Evolutionary conservation across 2,329 filamentous ascomycete species (phyloP).

Genomic region (Lecanicillium sp.): DNA sequence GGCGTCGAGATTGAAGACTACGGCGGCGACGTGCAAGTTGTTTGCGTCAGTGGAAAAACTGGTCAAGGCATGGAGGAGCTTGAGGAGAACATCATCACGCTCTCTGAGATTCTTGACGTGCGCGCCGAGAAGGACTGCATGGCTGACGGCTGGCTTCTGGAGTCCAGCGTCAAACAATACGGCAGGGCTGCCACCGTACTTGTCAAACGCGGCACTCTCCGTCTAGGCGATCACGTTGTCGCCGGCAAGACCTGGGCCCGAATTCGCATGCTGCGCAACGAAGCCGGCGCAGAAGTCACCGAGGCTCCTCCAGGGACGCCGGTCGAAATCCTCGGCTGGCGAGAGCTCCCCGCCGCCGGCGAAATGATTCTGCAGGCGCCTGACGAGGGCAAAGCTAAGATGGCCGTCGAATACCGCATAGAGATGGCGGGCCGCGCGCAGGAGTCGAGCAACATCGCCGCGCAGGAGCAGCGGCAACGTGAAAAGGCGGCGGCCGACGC

Average conservation of each 20-base stretch:
- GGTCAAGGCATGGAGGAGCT: conserved; percentile 85
- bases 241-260: conserved; percentile 85
- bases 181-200: conserved; percentile 86
- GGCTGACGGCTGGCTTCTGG: conserved; percentile 90
- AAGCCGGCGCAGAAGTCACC: conserved; percentile 65
- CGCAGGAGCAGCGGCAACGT: conserved; percentile 57
- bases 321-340: conserved; percentile 93
- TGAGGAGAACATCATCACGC: conserved; percentile 80
- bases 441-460: conserved; percentile 75
- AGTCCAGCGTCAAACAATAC: conserved; percentile 78
- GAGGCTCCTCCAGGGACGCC: conserved; percentile 83
- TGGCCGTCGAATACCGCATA: conserved; percentile 68
- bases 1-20: conserved; percentile 91
- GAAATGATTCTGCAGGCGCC: conserved; percentile 80
- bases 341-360: conserved; percentile 72
- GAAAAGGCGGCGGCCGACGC: conserved; percentile 38
- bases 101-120: conserved; percentile 86
- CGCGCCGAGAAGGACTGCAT: conserved; percentile 70
- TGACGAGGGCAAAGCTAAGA: conserved; percentile 71
- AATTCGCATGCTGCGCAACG: conserved; percentile 78
- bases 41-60: conserved; percentile 88
- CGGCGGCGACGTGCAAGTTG: conserved; percentile 88
- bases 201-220: conserved; percentile 79
- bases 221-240: conserved; percentile 73
- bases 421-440: conserved; percentile 66